Evolutionary conservation across 768 basidiomycete genomes (phyloP), one percentile per base, ranked within the genome.

Genomic region (Psilocybe sp.): DNA sequence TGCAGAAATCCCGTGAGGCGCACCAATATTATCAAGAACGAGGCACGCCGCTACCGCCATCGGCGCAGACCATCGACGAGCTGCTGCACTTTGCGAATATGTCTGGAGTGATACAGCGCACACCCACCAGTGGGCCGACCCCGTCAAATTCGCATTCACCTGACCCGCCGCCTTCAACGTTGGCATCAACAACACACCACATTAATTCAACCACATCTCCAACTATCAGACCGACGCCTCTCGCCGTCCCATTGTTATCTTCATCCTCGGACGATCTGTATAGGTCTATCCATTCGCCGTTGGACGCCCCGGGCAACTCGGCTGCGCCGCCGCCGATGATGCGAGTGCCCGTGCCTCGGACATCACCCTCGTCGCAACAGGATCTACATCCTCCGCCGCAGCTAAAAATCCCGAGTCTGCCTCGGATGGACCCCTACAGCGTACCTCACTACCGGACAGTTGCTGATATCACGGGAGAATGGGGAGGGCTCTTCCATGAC

Each of bases 401-500:
- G n/a, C n/a, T n/a, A n/a, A n/a, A 19, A 10, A 37, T 14, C n/a
- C 20, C 38, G 8, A 23, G 20, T 18, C 37, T 14, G 34, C 31
- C 11, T 4, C 35, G 6, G 23, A 11, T 37, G 16, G 28, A n/a
- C 20, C 37, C 7, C 45, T 19, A 33, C 39, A 7, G 7, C 23
- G 23, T 15, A 9, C 37, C 15, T 16, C 49, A 46, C 19, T 35
- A 41, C 47, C 59, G 49, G 50, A 63, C 65, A 0, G 65, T 68
- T 38, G 64, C 63, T 2, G 64, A 67, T 36, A 47, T 69, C 18
- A 62, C 66, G 15, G 64, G 61, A 38, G 68, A 67, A n/a, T 74
- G 73, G 73, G 63, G 65, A 41, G 64, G 64, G 6, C 49, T 74
- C 47, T 73, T 71, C 46, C 65, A 68, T 36, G 71, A 74, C 48